phyloP scores from a whole-genome alignment of 1,284 basidiomycete species.

The Ceratobasidium theobromae region DNA sequence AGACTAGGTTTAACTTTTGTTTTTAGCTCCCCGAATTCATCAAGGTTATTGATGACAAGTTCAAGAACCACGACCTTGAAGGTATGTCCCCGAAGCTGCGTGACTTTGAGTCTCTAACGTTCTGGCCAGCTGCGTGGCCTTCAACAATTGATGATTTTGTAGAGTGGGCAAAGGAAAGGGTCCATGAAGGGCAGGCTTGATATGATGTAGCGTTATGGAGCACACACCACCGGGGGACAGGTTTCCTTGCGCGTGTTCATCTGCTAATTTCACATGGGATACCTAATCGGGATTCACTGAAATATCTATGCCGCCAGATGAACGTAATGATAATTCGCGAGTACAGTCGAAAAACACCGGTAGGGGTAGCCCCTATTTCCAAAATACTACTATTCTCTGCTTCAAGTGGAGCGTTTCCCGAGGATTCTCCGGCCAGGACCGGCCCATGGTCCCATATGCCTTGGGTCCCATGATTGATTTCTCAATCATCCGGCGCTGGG shows the following conservation, averaged over 20 bases:
- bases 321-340: background rate
- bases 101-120: background rate
- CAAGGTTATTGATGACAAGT: slow-evolving; percentile 75
- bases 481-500: slow-evolving; percentile 24
- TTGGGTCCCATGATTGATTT: slow-evolving; percentile 17
- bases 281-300: no score
- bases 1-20: background rate
- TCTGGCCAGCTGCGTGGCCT: slow-evolving; percentile 76
- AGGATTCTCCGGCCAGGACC: slow-evolving; percentile 16
- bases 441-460: background rate
- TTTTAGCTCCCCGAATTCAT: slow-evolving; percentile 78
- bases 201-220: no score
- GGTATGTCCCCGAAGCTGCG: slow-evolving; percentile 58
- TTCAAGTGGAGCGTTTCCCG: background rate
- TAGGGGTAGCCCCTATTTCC: background rate
- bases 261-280: no score
- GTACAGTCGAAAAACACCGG: slow-evolving; percentile 12
- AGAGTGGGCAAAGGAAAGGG: slow-evolving; percentile 56
- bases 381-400: background rate
- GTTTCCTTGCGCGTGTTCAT: no score
- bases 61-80: slow-evolving; percentile 82
- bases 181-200: slow-evolving; percentile 7
- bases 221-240: no score
- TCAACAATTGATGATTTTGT: slow-evolving; percentile 88
- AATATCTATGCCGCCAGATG: no score